Evolutionary conservation across 139 green algal species (phyloP).

Genomic region (Chlamydomonas urium): DNA sequence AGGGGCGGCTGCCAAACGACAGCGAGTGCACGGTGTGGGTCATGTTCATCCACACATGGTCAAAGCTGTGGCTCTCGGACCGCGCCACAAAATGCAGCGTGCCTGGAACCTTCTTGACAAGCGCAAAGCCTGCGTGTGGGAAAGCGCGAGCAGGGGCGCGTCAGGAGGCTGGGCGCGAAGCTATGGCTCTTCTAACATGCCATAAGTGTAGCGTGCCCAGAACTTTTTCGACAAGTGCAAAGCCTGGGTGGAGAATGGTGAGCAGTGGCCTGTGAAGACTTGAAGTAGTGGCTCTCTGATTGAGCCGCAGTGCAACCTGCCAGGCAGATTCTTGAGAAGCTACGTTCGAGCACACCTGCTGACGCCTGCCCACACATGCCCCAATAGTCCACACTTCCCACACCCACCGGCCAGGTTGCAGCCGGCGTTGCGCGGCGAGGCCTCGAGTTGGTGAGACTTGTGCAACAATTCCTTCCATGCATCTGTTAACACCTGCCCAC

Average conservation of each 20-base stretch:
- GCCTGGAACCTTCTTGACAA: constrained; percentile 96
- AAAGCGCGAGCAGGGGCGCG: too few relatives aligned
- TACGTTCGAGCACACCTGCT: too few relatives aligned
- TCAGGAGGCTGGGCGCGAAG: too few relatives aligned
- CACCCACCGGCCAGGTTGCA: constrained; percentile 69
- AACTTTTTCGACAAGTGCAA: not conserved
- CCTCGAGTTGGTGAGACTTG: constrained; percentile 27
- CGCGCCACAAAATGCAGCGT: constrained; percentile 82
- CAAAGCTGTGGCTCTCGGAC: constrained; percentile 77
- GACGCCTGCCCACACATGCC: not conserved
- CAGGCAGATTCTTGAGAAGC: too few relatives aligned
- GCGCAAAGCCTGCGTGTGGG: constrained; percentile 77
- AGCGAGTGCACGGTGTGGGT: constrained; percentile 39
- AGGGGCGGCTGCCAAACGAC: constrained; percentile 74
- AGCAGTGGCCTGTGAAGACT: too few relatives aligned
- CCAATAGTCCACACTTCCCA: not conserved
- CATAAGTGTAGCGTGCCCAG: not conserved
- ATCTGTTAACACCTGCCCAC: not conserved
- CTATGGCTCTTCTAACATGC: too few relatives aligned
- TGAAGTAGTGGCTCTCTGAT: too few relatives aligned
- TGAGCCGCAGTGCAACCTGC: too few relatives aligned
- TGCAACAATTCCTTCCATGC: too few relatives aligned
- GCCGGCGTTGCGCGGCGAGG: constrained; percentile 37
- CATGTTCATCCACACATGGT: constrained; percentile 83
- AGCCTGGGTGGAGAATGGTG: not conserved